These are phyloP conservation scores for Picochlorum sp. DNA, from an alignment of 139 green algal species.

Conservation along the genomic window DNA sequence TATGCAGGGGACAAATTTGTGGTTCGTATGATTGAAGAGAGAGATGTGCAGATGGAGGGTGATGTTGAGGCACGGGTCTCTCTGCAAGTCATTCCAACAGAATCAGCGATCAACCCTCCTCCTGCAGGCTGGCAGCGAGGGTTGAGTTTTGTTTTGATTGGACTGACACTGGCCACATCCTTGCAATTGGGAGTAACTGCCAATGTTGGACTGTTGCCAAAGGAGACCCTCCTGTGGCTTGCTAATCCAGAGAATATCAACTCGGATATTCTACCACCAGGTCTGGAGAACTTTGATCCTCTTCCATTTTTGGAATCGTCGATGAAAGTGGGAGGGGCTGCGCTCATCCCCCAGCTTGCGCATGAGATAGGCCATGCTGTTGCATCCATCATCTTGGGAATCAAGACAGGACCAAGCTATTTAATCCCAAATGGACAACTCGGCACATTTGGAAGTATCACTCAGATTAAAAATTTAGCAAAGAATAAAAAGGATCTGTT, in stretches of 20 bases:
- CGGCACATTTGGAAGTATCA: constrained; percentile 85
- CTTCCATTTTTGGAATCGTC: constrained; percentile 60
- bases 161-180: constrained; percentile 57
- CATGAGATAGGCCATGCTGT: constrained; percentile 77
- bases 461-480: constrained; percentile 65
- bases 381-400: constrained; percentile 29
- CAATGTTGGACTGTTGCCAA: constrained; percentile 69
- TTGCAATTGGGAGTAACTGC: constrained; percentile 67
- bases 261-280: constrained; percentile 47
- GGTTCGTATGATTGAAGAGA: constrained; percentile 74
- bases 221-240: constrained; percentile 75
- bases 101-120: constrained; percentile 38
- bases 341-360: constrained; percentile 32
- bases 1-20: constrained; percentile 61
- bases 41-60: constrained; percentile 25
- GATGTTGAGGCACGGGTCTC: constrained; percentile 39
- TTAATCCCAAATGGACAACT: constrained; percentile 85
- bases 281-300: constrained; percentile 64
- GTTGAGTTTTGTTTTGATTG: constrained; percentile 49
- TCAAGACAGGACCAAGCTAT: constrained; percentile 75
- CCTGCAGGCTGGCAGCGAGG: constrained; percentile 54
- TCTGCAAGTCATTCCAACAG: constrained; percentile 65
- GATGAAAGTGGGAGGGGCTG: constrained; percentile 33
- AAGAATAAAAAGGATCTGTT: constrained; percentile 57
- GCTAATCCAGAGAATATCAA: constrained; percentile 54